A percentile compares a stretch with the other conserved stretches of the same genome.
phyloP scores from a whole-genome alignment of 2,329 filamentous ascomycete genomes.

The Cryphonectria parasitica region DNA sequence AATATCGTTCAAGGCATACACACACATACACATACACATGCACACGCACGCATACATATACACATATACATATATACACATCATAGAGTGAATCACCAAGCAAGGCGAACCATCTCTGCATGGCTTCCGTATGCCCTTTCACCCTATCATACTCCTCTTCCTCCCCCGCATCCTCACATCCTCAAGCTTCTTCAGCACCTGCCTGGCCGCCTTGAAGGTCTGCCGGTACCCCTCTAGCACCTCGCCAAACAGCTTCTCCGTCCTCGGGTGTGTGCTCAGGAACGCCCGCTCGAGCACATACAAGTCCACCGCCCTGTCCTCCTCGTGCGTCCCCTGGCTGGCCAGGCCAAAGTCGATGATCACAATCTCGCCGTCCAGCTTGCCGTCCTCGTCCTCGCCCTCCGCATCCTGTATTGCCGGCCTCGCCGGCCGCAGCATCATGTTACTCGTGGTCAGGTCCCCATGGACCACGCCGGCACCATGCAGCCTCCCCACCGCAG shows the following conservation, averaged over 20 bases:
- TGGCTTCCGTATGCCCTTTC: slow-evolving; percentile 32
- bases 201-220: slow-evolving; percentile 73
- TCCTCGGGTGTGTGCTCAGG: slow-evolving; percentile 88
- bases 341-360: slow-evolving; percentile 95
- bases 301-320: slow-evolving; percentile 92
- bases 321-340: slow-evolving; percentile 77
- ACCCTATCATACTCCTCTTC: slow-evolving; percentile 97
- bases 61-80: background rate
- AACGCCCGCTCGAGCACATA: slow-evolving; percentile 96
- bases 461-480: slow-evolving; percentile 87
- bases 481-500: slow-evolving; percentile 76
- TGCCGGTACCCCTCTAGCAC: slow-evolving; percentile 75
- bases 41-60: too few relatives aligned
- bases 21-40: background rate
- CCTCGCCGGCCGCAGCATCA: slow-evolving; percentile 75
- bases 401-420: slow-evolving; percentile 29
- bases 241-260: slow-evolving; percentile 74
- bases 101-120: background rate
- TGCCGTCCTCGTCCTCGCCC: slow-evolving; percentile 28
- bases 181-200: slow-evolving; percentile 80
- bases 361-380: slow-evolving; percentile 73
- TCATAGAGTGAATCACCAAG: background rate
- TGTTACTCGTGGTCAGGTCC: slow-evolving; percentile 94
- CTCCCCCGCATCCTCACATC: slow-evolving; percentile 92
- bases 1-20: background rate